These are phyloP conservation scores for Coemansia sp. DNA, from an alignment of 192 early-diverging fungal genomes.

Conservation along the genomic window DNA sequence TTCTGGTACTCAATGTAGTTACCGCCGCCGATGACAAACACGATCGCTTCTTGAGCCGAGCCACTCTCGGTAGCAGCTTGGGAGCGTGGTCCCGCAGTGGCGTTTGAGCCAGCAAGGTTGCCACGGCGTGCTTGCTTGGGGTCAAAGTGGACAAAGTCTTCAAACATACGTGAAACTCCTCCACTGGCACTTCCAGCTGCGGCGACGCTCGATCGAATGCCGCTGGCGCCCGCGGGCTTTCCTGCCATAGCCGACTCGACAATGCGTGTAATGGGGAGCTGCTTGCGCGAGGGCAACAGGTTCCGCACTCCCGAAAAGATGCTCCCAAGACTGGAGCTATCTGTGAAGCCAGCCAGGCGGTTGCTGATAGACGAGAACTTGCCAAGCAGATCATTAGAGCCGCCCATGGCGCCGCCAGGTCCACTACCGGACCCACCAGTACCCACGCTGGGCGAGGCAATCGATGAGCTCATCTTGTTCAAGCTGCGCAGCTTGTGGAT, in stretches of 20 bases:
- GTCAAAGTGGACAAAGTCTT: conserved; percentile 90
- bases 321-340: conserved; percentile 70
- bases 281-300: conserved; percentile 85
- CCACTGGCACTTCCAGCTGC: conserved; percentile 7
- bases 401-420: conserved; percentile 6
- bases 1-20: conserved; percentile 99
- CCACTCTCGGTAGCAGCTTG: conserved; percentile 31
- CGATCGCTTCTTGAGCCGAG: conserved; percentile 84
- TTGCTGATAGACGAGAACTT: conserved; percentile 72
- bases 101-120: conserved; percentile 51
- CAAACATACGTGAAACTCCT: conserved; percentile 44
- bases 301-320: conserved; percentile 90
- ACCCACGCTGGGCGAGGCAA: conserved; percentile 25
- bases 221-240: conserved; percentile 34
- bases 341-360: conserved; percentile 68
- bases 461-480: conserved; percentile 37
- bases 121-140: conserved; percentile 70
- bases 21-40: conserved; percentile 97
- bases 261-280: conserved; percentile 81
- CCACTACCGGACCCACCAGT: background rate
- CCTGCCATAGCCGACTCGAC: conserved; percentile 84
- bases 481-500: conserved; percentile 65
- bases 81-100: conserved; percentile 15
- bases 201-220: conserved; percentile 20
- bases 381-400: conserved; percentile 46